phyloP scores from a whole-genome alignment of 176 grass and related monocot genomes.

The Melocanna baccifera region DNA sequence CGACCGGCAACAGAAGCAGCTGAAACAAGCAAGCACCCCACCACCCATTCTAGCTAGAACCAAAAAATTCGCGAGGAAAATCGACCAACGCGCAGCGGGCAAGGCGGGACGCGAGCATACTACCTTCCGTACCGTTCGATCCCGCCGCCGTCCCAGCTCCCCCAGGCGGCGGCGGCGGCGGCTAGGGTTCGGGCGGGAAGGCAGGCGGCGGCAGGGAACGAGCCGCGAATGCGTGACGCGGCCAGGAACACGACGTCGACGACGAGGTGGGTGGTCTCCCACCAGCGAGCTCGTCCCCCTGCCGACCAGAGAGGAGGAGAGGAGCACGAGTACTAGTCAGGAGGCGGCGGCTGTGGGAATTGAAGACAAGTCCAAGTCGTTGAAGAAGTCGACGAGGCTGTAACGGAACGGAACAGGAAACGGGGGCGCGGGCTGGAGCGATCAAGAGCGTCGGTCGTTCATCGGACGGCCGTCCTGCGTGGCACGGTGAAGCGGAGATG shows the following conservation, averaged over 20 bases:
- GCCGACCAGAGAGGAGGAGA: neutral
- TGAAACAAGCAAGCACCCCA: neutral
- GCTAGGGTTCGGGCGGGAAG: neutral
- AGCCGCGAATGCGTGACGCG: conserved; percentile 24
- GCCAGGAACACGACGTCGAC: neutral
- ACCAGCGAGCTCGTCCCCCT: neutral
- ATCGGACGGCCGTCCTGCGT: neutral
- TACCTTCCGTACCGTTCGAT: neutral
- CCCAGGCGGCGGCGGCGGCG: neutral
- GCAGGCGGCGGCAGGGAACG: neutral
- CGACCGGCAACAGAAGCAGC: neutral
- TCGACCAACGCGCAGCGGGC: neutral
- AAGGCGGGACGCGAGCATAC: neutral
- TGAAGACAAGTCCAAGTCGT: conserved; percentile 22
- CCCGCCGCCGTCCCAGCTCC: neutral
- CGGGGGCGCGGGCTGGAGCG: neutral
- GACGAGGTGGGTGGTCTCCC: neutral
- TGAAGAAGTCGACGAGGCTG: neutral
- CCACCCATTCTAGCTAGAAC: neutral
- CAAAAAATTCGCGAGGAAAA: neutral
- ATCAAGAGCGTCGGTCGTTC: neutral
- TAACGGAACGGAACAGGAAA: conserved; percentile 7
- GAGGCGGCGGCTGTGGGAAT: neutral
- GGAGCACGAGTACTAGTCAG: neutral
- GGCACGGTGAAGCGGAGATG: too few species aligned